Evolutionary conservation across 768 basidiomycete species (phyloP), one percentile per base, ranked within the genome.

Genomic region (Hericium alpestre): DNA sequence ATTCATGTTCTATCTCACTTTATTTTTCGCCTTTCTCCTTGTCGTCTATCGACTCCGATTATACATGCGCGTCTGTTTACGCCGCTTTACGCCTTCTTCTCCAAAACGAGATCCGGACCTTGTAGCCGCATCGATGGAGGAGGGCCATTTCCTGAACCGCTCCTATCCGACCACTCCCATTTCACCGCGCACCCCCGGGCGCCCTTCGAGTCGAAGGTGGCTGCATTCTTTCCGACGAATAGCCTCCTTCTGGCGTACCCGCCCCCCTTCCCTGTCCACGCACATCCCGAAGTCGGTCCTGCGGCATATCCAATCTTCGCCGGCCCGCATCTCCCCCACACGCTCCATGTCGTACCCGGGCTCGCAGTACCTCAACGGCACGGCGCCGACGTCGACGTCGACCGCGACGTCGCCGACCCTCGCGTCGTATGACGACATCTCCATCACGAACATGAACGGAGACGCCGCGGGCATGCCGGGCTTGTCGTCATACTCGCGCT

Each of bases 31-130:
- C 40, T 43, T 83, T 22, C 56, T 76, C 15, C 67, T 77, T 49
- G 59, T 83, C 41, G 66, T 68, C 23, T 81, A 74, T 58, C 83
- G 87, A 4, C 65, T 91, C 58, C 80, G 86, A 32, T 78, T 81
- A 50, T 74, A 74, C 39, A 64, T 87, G 11, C 73, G 81, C 18
- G 65, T 73, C 3, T 69, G 72, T 18, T 47, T 73, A n/a, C 73
- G 74, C 20, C 61, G 59, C 32, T 43, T 58, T 38, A 23, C 48
- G 10, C 57, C n/a, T 16, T 51, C 56, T 43, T 55, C 48, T 18
- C 38, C 54, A 38, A 62, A 69, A 52, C 66, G 68, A 23, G 57
- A 64, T 37, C 65, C 64, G 54, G 53, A 66, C 22, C 38, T 65
- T 18, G 60, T 64, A 5, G 64, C 66, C 10, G 65, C 66, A 55